Evolutionary conservation across 257 asterid species (phyloP), one percentile per base, ranked within the genome.

Genomic region (Primulina eburnea): DNA sequence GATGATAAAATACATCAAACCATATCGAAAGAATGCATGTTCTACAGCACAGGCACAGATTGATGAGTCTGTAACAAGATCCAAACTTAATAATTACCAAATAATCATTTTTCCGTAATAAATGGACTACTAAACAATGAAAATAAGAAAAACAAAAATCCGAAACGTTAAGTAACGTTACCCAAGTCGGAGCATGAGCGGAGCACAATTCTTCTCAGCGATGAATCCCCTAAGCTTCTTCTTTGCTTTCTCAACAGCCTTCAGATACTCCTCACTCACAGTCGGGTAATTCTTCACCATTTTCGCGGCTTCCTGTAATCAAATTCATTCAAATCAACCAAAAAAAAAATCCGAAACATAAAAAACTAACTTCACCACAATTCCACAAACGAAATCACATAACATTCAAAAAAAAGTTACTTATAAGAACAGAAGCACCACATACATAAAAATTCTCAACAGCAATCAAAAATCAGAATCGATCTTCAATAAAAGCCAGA

Each of bases 241-340:
- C 84, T 76, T 85, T 84, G 92, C 79, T 79, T 87, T 89, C 63
- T 83, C 87, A 34, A 86, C 82, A 11, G 93, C 89, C 71, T 71
- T 78, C 65, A 73, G 71, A 32, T 89, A 89, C 79, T 89, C 88
- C 43, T 74, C 66, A 59, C 89, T 82, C 60, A 86, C 90, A 32
- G 17, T 80, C 10, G 96, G 93, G 32, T 89, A 89, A 16, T 73
- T 76, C 75, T 89, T 86, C 82, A 62, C 89, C 90, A 89, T 89
- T 50, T 50, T 17, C 21, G 7, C 20, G 2, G 20, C 57, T 50
- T 50, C 57, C 57, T 50, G 57, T 50, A 50, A 47, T 16, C 55
- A 43, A 14, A 17, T 5, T 14, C 7, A 16, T 50, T 50, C 21
- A 16, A 50, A 50, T 17, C 57, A 50, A 8, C 8, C 55, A 4